Evolutionary conservation across 2,329 filamentous ascomycete species (phyloP).

Genomic region (Paecilomyces niveus): DNA sequence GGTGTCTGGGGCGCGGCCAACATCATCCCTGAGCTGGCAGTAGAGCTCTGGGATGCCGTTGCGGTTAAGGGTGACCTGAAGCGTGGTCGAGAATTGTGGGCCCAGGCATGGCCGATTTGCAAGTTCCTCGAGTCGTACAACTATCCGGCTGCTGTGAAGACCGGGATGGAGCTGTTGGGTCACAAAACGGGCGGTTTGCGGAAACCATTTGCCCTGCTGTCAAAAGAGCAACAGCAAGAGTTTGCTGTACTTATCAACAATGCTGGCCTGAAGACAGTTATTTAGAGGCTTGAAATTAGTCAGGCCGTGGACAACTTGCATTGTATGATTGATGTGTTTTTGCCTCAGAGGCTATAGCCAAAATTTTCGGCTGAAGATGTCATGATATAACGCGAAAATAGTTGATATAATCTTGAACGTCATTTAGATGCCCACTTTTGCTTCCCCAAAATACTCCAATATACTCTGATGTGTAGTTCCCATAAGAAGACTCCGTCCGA

Average conservation of each 20-base stretch:
- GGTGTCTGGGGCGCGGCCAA: constrained; percentile 48
- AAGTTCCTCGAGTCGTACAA: constrained; percentile 45
- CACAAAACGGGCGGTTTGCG: constrained; percentile 41
- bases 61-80: constrained; percentile 37
- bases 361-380: neutral
- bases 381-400: neutral
- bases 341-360: neutral
- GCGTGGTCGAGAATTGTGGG: constrained; percentile 41
- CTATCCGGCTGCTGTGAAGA: constrained; percentile 44
- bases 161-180: constrained; percentile 42
- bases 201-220: constrained; percentile 42
- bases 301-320: too few species aligned
- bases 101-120: constrained; percentile 44
- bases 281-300: constrained; percentile 5
- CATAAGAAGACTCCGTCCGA: too few species aligned
- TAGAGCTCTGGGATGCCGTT: constrained; percentile 43
- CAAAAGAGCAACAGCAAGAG: constrained; percentile 24
- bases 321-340: too few species aligned
- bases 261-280: constrained; percentile 31
- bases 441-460: neutral
- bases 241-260: constrained; percentile 30
- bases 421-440: neutral
- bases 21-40: constrained; percentile 43
- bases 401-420: neutral
- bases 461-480: too few species aligned